Base-by-base conservation (phyloP, 1,284 basidiomycete species). In the Tilletia setariae region DNA sequence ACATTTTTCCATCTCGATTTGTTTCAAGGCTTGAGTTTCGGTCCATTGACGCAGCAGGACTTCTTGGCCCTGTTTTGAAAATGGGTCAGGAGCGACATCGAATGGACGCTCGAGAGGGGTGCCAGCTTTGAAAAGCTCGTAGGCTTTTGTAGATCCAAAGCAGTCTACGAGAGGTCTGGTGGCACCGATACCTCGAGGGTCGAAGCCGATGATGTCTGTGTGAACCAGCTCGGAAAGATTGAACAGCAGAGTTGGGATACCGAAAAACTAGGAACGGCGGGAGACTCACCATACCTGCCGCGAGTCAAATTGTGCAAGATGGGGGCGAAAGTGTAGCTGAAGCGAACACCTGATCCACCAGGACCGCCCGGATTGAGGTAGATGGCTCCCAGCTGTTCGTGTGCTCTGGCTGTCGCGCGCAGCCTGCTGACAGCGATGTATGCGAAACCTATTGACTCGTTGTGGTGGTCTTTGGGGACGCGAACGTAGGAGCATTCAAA, bases 181-280 rank as follows among this genome's bases (percentile, higher is more conserved):
- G 32, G 73, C 51, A 11, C 84, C 85, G 53, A 85, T 84, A 0
- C 85, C 85, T 66, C 85, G 77, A 19, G 84, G 85, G 71, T 85
- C 85, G 70, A 85, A 85, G 1, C 84, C 85, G 49, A 85, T 70
- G n/a, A 86, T 74, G 70, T 85, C 84, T n/a, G n/a, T n/a, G n/a
- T 70, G 80, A 85, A 63, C 2, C n/a, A 25, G 2, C 11, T 4
- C 11, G 4, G 4, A 4, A 13, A 23, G 62, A 32, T 15, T 28
- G 19, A 28, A 63, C 13, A n/a, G 62, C 35, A n/a, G n/a, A n/a
- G n/a, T n/a, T n/a, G 35, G 11, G 6, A 11, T 40, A 4, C 11
- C 11, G 35, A n/a, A 4, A 4, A 11, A 11, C 35, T 6, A 6
- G 35, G 6, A 6, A 4, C 35, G 6, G 4, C 11, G 35, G 6